Percentiles rank a stretch among this genome's conserved stretches.
phyloP scores from a whole-genome alignment of 2,329 filamentous ascomycete genomes.

The Akanthomyces lecanii region DNA sequence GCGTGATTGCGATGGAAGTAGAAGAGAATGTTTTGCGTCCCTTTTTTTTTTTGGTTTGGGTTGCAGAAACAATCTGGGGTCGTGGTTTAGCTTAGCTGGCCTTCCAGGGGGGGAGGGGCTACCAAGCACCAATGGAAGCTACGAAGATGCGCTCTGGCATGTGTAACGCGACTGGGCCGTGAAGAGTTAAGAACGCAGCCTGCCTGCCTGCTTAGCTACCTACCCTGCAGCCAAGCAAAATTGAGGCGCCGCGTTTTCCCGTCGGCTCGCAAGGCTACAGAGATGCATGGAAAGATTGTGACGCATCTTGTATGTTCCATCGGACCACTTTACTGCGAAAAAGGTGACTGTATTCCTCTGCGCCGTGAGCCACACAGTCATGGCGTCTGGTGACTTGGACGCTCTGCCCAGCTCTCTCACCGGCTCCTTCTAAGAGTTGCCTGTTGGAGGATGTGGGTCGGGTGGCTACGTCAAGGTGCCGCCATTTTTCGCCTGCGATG shows the following conservation, averaged over 20 bases:
- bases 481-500: not conserved
- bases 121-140: not conserved
- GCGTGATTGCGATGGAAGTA: slow-evolving; percentile 2
- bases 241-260: not conserved
- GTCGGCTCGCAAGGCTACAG: not conserved
- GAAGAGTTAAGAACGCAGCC: not conserved
- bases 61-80: not conserved
- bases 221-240: slow-evolving; percentile 1
- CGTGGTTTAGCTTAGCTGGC: not conserved
- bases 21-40: not conserved
- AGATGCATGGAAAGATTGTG: slow-evolving; percentile 3
- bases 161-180: not conserved
- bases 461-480: not conserved
- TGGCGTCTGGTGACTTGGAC: slow-evolving; percentile 14
- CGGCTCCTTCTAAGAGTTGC: not conserved
- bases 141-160: not conserved
- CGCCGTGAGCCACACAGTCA: slow-evolving; percentile 14
- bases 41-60: slow-evolving; percentile 3
- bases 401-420: not conserved
- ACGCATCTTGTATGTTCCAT: not conserved
- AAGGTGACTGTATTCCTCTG: not conserved
- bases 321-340: not conserved
- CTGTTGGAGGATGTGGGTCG: not conserved
- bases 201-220: not conserved
- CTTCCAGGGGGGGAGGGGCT: not conserved